Conservation (phyloP, 2,329 filamentous ascomycete species). For the Zasmidium citrigriseum region DNA sequence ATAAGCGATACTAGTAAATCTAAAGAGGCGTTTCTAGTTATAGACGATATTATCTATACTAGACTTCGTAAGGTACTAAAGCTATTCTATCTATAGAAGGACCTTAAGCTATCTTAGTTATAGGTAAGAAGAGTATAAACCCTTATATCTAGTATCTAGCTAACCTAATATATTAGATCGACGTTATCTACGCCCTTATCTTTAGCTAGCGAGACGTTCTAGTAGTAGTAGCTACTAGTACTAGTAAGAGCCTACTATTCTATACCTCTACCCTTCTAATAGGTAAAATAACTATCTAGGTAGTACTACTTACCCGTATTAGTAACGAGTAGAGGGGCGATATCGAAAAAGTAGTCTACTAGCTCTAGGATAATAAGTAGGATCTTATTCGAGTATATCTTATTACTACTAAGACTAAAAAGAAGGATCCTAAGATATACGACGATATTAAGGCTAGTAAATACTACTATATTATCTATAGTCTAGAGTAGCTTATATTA, state of each 20-base stretch:
- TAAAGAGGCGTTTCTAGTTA: too few species aligned
- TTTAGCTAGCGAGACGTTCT: background rate
- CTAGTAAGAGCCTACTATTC: background rate
- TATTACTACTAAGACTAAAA: background rate
- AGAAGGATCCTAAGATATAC: background rate
- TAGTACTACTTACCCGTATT: background rate
- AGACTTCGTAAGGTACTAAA: background rate
- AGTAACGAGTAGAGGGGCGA: background rate
- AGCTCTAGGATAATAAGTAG: background rate
- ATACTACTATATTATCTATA: slow-evolving; percentile 1
- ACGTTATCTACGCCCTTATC: background rate
- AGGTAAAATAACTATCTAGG: background rate
- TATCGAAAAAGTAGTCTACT: background rate
- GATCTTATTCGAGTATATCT: background rate
- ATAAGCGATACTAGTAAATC: background rate
- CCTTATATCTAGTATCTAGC: too few species aligned
- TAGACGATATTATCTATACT: too few species aligned
- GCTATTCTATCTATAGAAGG: background rate
- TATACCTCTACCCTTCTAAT: background rate
- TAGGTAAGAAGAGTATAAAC: too few species aligned
- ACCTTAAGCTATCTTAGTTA: too few species aligned
- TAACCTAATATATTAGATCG: too few species aligned
- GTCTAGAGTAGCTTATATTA: background rate
- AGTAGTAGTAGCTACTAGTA: background rate
- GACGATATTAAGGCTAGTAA: background rate